Conservation (phyloP, 2,329 filamentous ascomycete species). For the Fusarium mangiferae region DNA sequence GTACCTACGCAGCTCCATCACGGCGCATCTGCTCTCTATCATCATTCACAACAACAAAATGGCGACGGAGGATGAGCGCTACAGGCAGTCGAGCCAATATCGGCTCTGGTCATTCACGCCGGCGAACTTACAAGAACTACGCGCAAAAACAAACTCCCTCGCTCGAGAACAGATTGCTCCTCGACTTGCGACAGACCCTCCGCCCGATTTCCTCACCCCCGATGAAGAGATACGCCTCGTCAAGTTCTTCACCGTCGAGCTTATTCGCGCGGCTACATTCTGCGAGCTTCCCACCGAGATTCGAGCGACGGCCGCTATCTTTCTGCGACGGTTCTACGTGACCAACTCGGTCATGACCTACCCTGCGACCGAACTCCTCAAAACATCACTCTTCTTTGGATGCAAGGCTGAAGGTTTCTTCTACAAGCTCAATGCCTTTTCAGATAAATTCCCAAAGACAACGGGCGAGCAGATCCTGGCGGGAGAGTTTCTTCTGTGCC, state of each 20-base stretch:
- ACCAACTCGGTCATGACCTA: slow-evolving; percentile 98
- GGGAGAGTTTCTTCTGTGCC: slow-evolving; percentile 91
- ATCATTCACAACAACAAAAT: slow-evolving; percentile 57
- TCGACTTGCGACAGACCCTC: slow-evolving; percentile 63
- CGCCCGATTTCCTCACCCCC: slow-evolving; percentile 82
- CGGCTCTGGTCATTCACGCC: slow-evolving; percentile 92
- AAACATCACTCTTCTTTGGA: slow-evolving; percentile 91
- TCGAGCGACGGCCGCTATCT: slow-evolving; percentile 80
- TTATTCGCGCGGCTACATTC: slow-evolving; percentile 66
- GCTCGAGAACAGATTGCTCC: slow-evolving; percentile 71
- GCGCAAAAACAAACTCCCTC: slow-evolving; percentile 80
- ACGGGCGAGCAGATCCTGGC: slow-evolving; percentile 86
- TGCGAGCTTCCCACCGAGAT: slow-evolving; percentile 63
- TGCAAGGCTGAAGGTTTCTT: slow-evolving; percentile 92
- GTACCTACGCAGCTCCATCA: background rate
- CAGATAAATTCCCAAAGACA: slow-evolving; percentile 74
- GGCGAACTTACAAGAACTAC: slow-evolving; percentile 74
- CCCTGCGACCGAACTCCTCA: slow-evolving; percentile 87
- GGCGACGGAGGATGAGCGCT: slow-evolving; percentile 88
- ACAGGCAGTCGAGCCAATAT: slow-evolving; percentile 89
- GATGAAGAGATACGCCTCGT: slow-evolving; percentile 86
- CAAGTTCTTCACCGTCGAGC: slow-evolving; percentile 75
- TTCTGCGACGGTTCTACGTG: slow-evolving; percentile 93
- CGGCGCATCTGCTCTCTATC: slow-evolving; percentile 2
- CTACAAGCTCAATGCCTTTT: slow-evolving; percentile 72